phyloP scores from a whole-genome alignment of 805 yeast genomes.

The Saccharomycopsis sp. region DNA sequence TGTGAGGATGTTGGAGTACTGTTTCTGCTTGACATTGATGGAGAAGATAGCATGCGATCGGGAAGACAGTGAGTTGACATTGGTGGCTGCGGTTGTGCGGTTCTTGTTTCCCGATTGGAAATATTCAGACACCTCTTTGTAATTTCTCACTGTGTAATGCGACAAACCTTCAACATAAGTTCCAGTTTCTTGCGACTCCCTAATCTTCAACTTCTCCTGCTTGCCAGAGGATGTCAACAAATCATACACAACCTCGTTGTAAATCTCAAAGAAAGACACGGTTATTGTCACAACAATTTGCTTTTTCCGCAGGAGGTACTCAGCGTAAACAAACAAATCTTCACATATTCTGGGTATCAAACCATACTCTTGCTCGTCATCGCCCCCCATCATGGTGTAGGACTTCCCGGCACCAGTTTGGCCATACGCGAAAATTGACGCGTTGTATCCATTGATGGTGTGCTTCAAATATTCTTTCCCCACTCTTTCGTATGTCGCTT shows the following conservation, averaged over 20 bases:
- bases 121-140: slow-evolving; percentile 38
- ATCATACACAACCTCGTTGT: slow-evolving; percentile 70
- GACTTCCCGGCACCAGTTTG: slow-evolving; percentile 85
- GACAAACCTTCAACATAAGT: slow-evolving; percentile 64
- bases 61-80: slow-evolving; percentile 63
- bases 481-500: slow-evolving; percentile 39
- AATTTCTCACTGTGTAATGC: slow-evolving; percentile 42
- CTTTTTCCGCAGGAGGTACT: slow-evolving; percentile 29
- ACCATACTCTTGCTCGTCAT: slow-evolving; percentile 38
- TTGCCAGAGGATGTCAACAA: slow-evolving; percentile 30
- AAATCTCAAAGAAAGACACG: slow-evolving; percentile 63
- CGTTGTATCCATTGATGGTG: slow-evolving; percentile 60
- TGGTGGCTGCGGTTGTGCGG: slow-evolving; percentile 65
- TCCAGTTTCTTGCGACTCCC: slow-evolving; percentile 59
- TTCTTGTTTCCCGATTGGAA: slow-evolving; percentile 43
- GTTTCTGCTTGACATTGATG: slow-evolving; percentile 51
- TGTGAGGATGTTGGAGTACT: slow-evolving; percentile 25
- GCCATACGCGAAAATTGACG: slow-evolving; percentile 70
- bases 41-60: slow-evolving; percentile 78
- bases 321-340: slow-evolving; percentile 40
- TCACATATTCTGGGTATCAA: slow-evolving; percentile 54
- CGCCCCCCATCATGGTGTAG: slow-evolving; percentile 65
- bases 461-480: slow-evolving; percentile 56
- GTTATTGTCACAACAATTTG: slow-evolving; percentile 35
- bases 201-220: slow-evolving; percentile 35